Evolutionary conservation across 169 alveolate species (phyloP).

Genomic region (Plasmodium blacklocki): DNA sequence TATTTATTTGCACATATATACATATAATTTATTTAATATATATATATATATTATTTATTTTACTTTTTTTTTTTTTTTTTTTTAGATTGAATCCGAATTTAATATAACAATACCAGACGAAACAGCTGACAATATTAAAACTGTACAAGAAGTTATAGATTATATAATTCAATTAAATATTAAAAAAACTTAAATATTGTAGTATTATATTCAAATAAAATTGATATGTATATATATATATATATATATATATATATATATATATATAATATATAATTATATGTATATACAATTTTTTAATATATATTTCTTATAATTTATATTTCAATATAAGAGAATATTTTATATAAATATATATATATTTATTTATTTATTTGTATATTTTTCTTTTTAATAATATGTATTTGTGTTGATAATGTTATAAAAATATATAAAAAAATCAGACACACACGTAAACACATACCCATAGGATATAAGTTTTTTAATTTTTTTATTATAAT

Average conservation of each 20-base stretch:
- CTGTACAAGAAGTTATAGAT: slow-evolving; percentile 71
- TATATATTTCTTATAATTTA: neutral
- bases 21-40: neutral
- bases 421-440: neutral
- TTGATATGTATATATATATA: too few species aligned
- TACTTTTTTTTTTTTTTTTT: slow-evolving; percentile 4
- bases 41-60: neutral
- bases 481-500: too few species aligned
- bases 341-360: too few species aligned
- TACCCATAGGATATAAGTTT: too few species aligned
- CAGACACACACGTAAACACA: too few species aligned
- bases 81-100: slow-evolving; percentile 72
- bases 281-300: neutral
- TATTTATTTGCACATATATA: neutral
- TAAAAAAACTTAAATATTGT: slow-evolving; percentile 29
- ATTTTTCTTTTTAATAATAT: too few species aligned
- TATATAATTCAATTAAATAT: slow-evolving; percentile 64
- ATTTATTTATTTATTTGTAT: too few species aligned
- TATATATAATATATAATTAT: neutral
- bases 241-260: neutral
- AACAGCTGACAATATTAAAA: slow-evolving; percentile 73
- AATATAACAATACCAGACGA: slow-evolving; percentile 76
- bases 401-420: slow-evolving; percentile 13
- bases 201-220: too few species aligned
- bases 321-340: too few species aligned